Evolutionary conservation across 139 green algal genomes (phyloP).

Genomic region (Coelastrella sp.): DNA sequence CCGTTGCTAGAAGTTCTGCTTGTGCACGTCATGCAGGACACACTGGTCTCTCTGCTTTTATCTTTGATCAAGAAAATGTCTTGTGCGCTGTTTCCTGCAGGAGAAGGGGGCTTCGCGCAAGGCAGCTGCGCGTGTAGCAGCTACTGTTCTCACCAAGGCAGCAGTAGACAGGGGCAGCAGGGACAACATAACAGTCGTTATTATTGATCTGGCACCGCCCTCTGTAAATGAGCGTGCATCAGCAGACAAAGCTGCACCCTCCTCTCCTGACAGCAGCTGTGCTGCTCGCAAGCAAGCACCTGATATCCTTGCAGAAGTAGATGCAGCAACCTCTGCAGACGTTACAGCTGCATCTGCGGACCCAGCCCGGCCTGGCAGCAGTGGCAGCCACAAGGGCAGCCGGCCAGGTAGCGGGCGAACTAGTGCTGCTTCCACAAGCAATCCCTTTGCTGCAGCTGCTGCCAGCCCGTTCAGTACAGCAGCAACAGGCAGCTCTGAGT

Average conservation of each 20-base stretch:
- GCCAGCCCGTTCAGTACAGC: slow-evolving; percentile 31
- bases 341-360: neutral
- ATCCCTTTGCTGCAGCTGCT: slow-evolving; percentile 43
- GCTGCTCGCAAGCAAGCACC: neutral
- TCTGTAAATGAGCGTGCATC: neutral
- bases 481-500: slow-evolving; percentile 41
- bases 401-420: neutral
- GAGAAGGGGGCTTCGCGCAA: slow-evolving; percentile 72
- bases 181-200: slow-evolving; percentile 80
- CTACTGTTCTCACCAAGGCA: slow-evolving; percentile 76
- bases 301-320: neutral
- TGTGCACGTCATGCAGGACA: too few species aligned
- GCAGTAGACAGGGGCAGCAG: slow-evolving; percentile 76
- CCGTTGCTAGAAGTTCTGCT: too few species aligned
- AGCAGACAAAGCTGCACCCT: neutral
- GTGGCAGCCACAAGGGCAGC: slow-evolving; percentile 10
- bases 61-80: too few species aligned
- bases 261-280: neutral
- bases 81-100: neutral
- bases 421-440: neutral
- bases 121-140: slow-evolving; percentile 69
- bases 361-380: slow-evolving; percentile 9
- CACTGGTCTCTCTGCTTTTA: too few species aligned
- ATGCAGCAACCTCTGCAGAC: neutral
- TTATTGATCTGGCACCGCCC: slow-evolving; percentile 69